Base-by-base conservation (phyloP, 345 rosid species). In the Iberis pinnata region DNA sequence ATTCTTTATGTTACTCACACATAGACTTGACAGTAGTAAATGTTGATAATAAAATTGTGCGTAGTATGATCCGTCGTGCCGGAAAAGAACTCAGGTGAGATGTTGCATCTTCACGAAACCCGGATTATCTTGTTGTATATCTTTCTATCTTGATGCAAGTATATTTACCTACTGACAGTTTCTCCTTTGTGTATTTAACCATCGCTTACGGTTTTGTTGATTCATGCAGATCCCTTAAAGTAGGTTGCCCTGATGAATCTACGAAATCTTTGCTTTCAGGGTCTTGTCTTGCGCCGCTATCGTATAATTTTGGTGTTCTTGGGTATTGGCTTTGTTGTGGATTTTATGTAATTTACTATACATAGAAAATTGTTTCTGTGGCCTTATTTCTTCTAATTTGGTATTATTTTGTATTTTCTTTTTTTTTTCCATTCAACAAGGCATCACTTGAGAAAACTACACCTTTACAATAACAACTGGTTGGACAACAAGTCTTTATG, bases 61-160 rank as follows among this genome's bases (percentile, higher is more conserved):
- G 78, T 53, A 73, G 81, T 0, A 69, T 77, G 86, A 76, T 88
- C 61, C 84, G 75, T 16, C 78, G 77, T 27, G 90, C 96, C 22
- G 88, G 88, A 56, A 80, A 78, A 50, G 55, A 84, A 43, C 81
- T 88, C 43, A 76, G 63, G 96, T 84, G 70, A 71, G 72, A 25
- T 25, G 5, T 58, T 12, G 11, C 17, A 14, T 4, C 9, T 20
- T 45, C 44, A 15, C 8, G 35, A 12, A 31, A 18, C 5, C 6
- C 25, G 25, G 6, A 22, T 22, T 6, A 2, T 22, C 25, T 22
- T 3, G 25, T 22, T 2, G 3, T 6, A 3, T 6, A 22, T 22
- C 25, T 22, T 22, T 22, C 6, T 22, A 3, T 22, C 6, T 22
- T 22, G 3, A 22, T n/a, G n/a, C 29, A 26, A 4, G 8, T 26